A percentile compares a stretch with the other conserved stretches of the same genome.
phyloP scores from a whole-genome alignment of 73 alveolate genomes.

The Urostyla sp. region DNA sequence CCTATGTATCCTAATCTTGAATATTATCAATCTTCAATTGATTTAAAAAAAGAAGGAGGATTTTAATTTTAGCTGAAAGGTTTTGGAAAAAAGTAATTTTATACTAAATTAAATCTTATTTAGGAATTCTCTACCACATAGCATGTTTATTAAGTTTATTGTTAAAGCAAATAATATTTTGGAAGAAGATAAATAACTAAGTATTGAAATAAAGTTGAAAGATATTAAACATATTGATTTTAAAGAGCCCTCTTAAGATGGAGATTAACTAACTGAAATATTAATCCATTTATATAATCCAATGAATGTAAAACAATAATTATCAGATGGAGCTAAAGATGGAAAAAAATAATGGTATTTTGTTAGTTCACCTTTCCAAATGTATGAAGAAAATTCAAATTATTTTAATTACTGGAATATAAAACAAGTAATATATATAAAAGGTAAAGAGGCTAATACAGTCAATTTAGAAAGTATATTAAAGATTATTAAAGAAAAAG shows the following conservation, averaged over 20 bases:
- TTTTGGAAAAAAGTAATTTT: background rate
- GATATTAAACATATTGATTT: background rate
- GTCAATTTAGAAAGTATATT: background rate
- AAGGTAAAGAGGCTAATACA: constrained; percentile 2
- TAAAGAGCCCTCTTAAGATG: background rate
- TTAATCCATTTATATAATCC: constrained; percentile 5
- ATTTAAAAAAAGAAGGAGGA: background rate
- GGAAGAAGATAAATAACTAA: background rate
- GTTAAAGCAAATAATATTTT: background rate
- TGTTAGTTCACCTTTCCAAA: constrained; percentile 13
- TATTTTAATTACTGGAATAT: constrained; percentile 34
- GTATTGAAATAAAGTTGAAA: constrained; percentile 20
- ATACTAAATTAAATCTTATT: background rate
- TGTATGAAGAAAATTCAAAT: background rate
- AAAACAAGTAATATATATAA: constrained; percentile 25
- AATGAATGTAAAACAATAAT: background rate
- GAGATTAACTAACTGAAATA: no score
- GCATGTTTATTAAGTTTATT: background rate
- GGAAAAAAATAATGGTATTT: background rate
- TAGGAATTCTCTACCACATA: background rate
- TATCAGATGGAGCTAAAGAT: background rate
- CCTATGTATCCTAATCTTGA: constrained; percentile 32
- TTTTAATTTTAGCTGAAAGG: background rate
- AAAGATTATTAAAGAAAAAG: background rate
- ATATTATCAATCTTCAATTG: background rate